Conservation (phyloP, 2,329 filamentous ascomycete genomes). For the Ploettnerulaceae sp. region DNA sequence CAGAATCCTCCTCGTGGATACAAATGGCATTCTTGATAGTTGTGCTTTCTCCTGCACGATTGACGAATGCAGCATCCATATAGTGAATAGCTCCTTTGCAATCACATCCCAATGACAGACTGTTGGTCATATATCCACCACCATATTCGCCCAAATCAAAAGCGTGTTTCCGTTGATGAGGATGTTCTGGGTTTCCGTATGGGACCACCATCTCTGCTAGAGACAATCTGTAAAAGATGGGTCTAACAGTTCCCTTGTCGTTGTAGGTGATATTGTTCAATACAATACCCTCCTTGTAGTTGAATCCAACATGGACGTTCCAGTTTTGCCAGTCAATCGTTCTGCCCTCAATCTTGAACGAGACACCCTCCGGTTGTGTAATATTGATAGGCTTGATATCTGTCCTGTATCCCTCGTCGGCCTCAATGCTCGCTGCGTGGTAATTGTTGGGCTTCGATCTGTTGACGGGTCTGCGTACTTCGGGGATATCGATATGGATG, state of each 20-base stretch:
- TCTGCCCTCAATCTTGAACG: constrained; percentile 71
- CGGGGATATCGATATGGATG: constrained; percentile 59
- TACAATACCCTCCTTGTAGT: constrained; percentile 88
- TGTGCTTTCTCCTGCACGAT: constrained; percentile 66
- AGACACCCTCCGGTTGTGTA: constrained; percentile 83
- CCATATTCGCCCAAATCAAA: constrained; percentile 80
- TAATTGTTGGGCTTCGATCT: constrained; percentile 74
- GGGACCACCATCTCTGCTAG: constrained; percentile 93
- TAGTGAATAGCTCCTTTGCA: constrained; percentile 92
- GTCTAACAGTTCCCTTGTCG: constrained; percentile 71
- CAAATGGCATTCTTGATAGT: constrained; percentile 93
- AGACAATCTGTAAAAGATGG: constrained; percentile 84
- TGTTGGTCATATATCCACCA: constrained; percentile 80
- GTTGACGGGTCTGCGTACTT: constrained; percentile 69
- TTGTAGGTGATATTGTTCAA: constrained; percentile 87
- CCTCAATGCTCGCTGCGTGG: constrained; percentile 66
- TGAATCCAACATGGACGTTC: constrained; percentile 90
- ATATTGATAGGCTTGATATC: constrained; percentile 85
- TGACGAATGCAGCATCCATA: constrained; percentile 76
- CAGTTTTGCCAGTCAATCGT: constrained; percentile 87
- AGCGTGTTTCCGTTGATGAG: constrained; percentile 76
- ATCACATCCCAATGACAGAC: constrained; percentile 69
- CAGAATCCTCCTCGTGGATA: constrained; percentile 89
- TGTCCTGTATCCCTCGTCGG: constrained; percentile 67
- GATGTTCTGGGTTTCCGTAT: constrained; percentile 76